Evolutionary conservation across 108 stramenopile genomes (phyloP), one percentile per base, ranked within the genome.

Genomic region (Skeletonema marinoi): DNA sequence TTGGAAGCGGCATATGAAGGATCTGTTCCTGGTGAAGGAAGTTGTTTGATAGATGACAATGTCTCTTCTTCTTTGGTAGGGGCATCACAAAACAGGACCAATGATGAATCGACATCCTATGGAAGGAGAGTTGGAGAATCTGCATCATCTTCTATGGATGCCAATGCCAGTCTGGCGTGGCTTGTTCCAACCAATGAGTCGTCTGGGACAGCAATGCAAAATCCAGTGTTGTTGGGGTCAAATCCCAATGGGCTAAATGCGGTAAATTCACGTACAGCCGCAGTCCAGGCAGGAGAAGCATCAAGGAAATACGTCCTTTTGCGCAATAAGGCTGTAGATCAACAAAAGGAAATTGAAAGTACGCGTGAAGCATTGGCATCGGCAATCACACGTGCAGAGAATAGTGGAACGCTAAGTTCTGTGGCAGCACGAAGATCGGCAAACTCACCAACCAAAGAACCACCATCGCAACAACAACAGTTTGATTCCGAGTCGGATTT

Each of bases 1-100:
- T 41, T 81, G 65, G 81, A 67, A 32, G 80, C 80, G 3, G 75
- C 80, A 21, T 60, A 71, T 54, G 80, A 81, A 42, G 76, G 76
- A 13, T 71, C 65, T 29, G 76, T 81, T 4, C 80, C 77, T 16
- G 30, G 44, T 46, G 44, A 46, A 46, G 44, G 44, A 46, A 46
- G 44, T 46, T 46, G 44, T 46, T 46, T 46, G 44, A 46, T 46
- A 46, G 44, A 46, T 46, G 16, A 16, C 16, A n/a, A 4, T 0
- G 16, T n/a, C 16, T n/a, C 44, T 46, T 16, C 44, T 46, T 16
- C 42, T 44, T 44, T 44, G 13, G 42, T 16, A 44, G 42, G 42
- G 14, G 13, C 42, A 44, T n/a, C 44, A 46, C 44, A 46, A 3
- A 4, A 3, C 1, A 46, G 44, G 44, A 16, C 16, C 44, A 46